phyloP scores from a whole-genome alignment of 306 rosid genomes.

The Ormosia semicastrata region DNA sequence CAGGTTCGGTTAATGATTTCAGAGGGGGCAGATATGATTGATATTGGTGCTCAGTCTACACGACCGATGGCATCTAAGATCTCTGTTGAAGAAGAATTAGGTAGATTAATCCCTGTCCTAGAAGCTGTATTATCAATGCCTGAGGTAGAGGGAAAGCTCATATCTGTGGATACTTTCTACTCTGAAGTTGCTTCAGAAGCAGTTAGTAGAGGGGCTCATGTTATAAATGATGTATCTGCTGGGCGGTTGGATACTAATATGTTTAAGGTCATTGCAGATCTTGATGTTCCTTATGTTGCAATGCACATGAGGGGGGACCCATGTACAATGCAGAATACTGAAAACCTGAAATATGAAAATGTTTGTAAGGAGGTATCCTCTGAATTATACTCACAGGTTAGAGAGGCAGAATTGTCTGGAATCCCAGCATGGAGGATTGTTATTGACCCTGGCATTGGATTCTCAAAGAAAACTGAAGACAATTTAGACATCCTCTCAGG shows the following conservation, averaged over 20 bases:
- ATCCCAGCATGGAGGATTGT: constrained; percentile 91
- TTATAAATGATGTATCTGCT: constrained; percentile 75
- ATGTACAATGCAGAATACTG: constrained; percentile 68
- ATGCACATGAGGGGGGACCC: constrained; percentile 99
- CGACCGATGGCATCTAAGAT: constrained; percentile 69
- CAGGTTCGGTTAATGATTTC: constrained; percentile 77
- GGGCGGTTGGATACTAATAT: constrained; percentile 71
- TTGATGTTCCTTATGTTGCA: constrained; percentile 81
- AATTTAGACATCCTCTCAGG: constrained; percentile 65
- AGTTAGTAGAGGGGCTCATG: constrained; percentile 76
- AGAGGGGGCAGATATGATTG: constrained; percentile 88
- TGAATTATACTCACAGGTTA: constrained; percentile 54
- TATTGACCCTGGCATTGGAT: constrained; percentile 85
- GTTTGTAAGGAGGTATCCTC: constrained; percentile 69
- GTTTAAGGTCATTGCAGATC: constrained; percentile 78
- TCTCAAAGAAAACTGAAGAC: constrained; percentile 77
- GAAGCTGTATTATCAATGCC: constrained; percentile 74
- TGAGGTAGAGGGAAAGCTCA: constrained; percentile 68
- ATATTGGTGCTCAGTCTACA: constrained; percentile 91
- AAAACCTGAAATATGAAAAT: constrained; percentile 68
- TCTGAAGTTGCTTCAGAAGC: constrained; percentile 88
- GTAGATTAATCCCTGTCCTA: constrained; percentile 72
- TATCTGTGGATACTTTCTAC: constrained; percentile 86
- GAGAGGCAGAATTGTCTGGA: constrained; percentile 76
- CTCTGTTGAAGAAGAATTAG: constrained; percentile 72